phyloP scores from a whole-genome alignment of 306 rosid genomes.

The Cicer cuneatum region DNA sequence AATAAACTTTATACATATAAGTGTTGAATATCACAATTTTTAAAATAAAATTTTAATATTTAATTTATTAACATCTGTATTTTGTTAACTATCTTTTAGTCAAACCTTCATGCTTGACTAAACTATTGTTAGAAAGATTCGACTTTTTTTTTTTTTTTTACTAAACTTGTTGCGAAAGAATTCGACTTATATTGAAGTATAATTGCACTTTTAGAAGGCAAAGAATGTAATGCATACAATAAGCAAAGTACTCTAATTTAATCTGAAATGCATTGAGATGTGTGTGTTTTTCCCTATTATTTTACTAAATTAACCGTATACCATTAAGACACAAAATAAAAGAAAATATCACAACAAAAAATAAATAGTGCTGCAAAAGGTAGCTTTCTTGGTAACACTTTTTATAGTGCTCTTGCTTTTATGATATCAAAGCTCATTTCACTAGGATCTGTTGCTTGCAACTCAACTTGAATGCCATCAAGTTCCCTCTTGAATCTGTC shows the following conservation, averaged over 20 bases:
- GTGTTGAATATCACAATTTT: too few species aligned
- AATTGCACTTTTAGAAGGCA: slow-evolving; percentile 16
- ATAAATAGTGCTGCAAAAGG: slow-evolving; percentile 29
- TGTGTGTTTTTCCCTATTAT: not conserved
- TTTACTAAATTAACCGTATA: slow-evolving; percentile 16
- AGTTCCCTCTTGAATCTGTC: slow-evolving; percentile 63
- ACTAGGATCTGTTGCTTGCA: slow-evolving; percentile 55
- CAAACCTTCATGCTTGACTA: too few species aligned
- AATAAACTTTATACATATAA: too few species aligned
- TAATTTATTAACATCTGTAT: too few species aligned
- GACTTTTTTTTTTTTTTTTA: too few species aligned
- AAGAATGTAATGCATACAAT: slow-evolving; percentile 42
- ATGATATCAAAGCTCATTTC: slow-evolving; percentile 56
- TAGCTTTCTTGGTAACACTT: not conserved
- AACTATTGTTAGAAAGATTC: too few species aligned
- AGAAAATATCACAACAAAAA: not conserved
- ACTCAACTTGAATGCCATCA: slow-evolving; percentile 57
- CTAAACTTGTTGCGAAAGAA: slow-evolving; percentile 15
- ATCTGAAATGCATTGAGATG: slow-evolving; percentile 29
- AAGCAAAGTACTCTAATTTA: slow-evolving; percentile 26
- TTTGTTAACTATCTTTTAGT: too few species aligned
- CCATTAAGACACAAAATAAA: slow-evolving; percentile 18
- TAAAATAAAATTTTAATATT: too few species aligned
- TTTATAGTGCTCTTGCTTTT: slow-evolving; percentile 50
- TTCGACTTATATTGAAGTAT: slow-evolving; percentile 6